Percentiles rank a stretch among this genome's conserved stretches.
Evolutionary conservation across 805 yeast genomes (phyloP).

Genomic region (Cyberlindnera xishuangbannaensis): DNA sequence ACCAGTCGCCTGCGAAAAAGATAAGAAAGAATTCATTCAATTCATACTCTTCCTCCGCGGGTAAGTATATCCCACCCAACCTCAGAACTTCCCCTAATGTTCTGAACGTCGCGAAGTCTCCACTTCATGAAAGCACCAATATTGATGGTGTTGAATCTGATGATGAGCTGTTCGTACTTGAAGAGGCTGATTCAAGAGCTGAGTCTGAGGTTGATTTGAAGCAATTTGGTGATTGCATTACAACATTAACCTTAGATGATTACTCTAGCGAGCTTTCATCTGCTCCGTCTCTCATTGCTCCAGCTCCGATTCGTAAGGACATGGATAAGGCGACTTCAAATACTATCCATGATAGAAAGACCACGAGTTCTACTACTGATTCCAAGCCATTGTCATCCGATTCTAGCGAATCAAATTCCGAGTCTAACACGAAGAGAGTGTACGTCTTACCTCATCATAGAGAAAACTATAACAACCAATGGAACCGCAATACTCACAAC

Average conservation of each 20-base stretch:
- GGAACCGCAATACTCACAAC: conserved; percentile 8
- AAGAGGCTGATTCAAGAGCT: conserved; percentile 25
- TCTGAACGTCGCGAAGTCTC: conserved; percentile 20
- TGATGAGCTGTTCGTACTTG: conserved; percentile 35
- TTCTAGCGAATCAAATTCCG: conserved; percentile 10
- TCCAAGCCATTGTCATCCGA: neutral
- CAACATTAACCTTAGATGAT: conserved; percentile 15
- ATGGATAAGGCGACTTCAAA: conserved; percentile 9
- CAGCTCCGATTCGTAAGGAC: conserved; percentile 6
- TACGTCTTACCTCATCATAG: conserved; percentile 55
- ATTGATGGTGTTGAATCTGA: conserved; percentile 23
- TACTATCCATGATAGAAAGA: conserved; percentile 9
- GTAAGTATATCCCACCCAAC: conserved; percentile 71
- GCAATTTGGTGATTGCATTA: conserved; percentile 10
- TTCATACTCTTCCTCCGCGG: conserved; percentile 32
- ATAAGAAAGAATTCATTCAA: conserved; percentile 22
- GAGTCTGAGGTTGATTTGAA: conserved; percentile 10
- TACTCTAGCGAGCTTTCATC: conserved; percentile 20
- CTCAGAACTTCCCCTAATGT: conserved; percentile 48
- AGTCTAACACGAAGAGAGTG: conserved; percentile 15
- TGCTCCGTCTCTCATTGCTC: conserved; percentile 22
- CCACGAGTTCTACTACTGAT: neutral
- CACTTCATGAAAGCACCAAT: conserved; percentile 18
- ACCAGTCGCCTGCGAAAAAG: conserved; percentile 6
- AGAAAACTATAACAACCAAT: conserved; percentile 25